Base-by-base conservation (phyloP, 1,284 basidiomycete genomes). In the Ceratobasidium sp. region DNA sequence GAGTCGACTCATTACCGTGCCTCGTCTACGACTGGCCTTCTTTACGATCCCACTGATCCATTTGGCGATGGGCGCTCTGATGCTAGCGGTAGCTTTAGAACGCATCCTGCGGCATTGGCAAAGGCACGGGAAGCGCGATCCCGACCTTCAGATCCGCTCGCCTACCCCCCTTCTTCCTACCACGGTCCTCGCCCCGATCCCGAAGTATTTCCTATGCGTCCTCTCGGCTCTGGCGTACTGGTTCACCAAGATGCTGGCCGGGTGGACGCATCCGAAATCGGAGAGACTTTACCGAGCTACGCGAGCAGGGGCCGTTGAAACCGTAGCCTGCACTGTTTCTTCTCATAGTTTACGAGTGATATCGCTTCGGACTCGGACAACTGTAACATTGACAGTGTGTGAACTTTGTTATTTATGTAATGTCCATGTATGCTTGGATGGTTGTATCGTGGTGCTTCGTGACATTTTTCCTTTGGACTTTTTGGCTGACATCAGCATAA, bases 1-100 rank as follows among this genome's bases (percentile, higher is more conserved):
- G 73, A 75, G 14, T 75, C 73, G 2, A 27, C 73, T 41, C 73
- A 75, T 75, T 55, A 54, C 55, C 73, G 73, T n/a, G 60, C 73
- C 14, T 75, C 73, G 33, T 75, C 73, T n/a, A 65, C 73, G 1
- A 54, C 73, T 33, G 73, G 60, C 23, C 46, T 75, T 14, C 73
- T 75, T n/a, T 75, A 65, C 52, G 73, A 75, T 20, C 10, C 73
- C 3, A 54, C 30, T 16, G 73, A 75, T n/a, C 73, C 73, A 7
- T 75, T 75, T 50, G 70, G 70, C 18, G 70, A 73, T 20, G 55
- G 54, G 7, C 70, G 46, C 7, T 60, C 70, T 5, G 60, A 33
- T 54, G 73, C 30, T 33, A 23, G 55, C 38, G 30, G 27, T 41
- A 38, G 54, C 50, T 55, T 48, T 14, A 46, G 73, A 30, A 14